These are phyloP conservation scores for Haplosporangium sp. DNA, from an alignment of 371 early-diverging fungal genomes.

Conservation along the genomic window DNA sequence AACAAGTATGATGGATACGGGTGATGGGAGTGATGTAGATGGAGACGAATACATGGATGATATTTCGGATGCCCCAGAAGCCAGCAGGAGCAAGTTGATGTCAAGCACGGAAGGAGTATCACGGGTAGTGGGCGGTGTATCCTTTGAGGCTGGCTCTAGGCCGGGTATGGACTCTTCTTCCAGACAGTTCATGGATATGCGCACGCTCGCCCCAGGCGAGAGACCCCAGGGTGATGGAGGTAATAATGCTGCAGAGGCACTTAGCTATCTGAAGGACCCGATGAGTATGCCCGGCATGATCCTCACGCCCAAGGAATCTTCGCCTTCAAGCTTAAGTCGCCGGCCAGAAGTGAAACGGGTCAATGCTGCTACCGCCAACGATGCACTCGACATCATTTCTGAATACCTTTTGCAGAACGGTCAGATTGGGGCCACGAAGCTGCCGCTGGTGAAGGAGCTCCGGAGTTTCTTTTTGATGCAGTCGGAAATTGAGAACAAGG, in stretches of 20 bases:
- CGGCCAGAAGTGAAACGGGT: slow-evolving; percentile 48
- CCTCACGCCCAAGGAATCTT: slow-evolving; percentile 24
- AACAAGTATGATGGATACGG: slow-evolving; percentile 21
- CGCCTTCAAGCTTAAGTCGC: slow-evolving; percentile 20
- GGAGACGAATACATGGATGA: slow-evolving; percentile 54
- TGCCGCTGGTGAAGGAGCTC: slow-evolving; percentile 50
- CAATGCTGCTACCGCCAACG: slow-evolving; percentile 37
- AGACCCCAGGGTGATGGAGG: slow-evolving; percentile 7
- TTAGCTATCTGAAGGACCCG: slow-evolving; percentile 15
- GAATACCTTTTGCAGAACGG: slow-evolving; percentile 52
- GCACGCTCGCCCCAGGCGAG: neutral
- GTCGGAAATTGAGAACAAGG: slow-evolving; percentile 39
- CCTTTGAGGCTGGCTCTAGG: neutral
- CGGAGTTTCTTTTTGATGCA: slow-evolving; percentile 44
- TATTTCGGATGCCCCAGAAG: slow-evolving; percentile 7
- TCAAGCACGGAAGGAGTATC: slow-evolving; percentile 6
- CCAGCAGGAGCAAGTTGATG: slow-evolving; percentile 6
- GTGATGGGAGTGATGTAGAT: slow-evolving; percentile 40
- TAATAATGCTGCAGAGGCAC: neutral
- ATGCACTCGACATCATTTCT: slow-evolving; percentile 51
- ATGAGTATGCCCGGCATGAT: slow-evolving; percentile 17
- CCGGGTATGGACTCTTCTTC: slow-evolving; percentile 2
- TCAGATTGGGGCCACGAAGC: slow-evolving; percentile 46
- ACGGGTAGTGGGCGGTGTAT: no score
- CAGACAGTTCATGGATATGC: no score